Percentiles rank a stretch among this genome's conserved stretches.
Evolutionary conservation across 805 yeast genomes (phyloP).

Genomic region (Grigorovia humatica): DNA sequence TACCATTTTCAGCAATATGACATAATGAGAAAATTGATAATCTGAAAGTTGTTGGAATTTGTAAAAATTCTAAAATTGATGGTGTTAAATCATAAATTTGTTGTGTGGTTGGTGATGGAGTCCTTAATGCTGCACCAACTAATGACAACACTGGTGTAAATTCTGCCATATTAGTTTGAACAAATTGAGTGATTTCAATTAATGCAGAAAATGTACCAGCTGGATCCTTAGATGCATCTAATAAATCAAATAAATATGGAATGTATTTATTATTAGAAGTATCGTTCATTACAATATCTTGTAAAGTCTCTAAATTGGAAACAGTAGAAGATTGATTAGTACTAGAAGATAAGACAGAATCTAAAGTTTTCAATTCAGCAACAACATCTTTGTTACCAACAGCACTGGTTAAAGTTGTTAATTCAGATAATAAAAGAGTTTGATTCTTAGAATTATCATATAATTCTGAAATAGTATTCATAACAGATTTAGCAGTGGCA

Average conservation of each 20-base stretch:
- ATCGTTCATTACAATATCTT: conserved; percentile 8
- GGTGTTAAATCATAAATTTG: conserved; percentile 19
- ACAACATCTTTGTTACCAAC: conserved; percentile 5
- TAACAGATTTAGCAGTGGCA: conserved; percentile 14
- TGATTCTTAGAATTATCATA: conserved; percentile 11
- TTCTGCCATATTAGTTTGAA: conserved; percentile 11
- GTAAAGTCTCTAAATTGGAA: conserved; percentile 11
- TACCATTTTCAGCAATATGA: conserved; percentile 14
- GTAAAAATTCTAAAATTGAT: conserved; percentile 16
- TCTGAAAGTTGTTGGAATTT: conserved; percentile 21
- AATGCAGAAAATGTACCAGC: conserved; percentile 17
- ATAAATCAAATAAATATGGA: conserved; percentile 16
- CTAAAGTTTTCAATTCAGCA: conserved; percentile 16
- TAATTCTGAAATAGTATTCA: conserved; percentile 13
- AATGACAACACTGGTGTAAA: conserved; percentile 16
- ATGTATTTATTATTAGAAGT: conserved; percentile 11
- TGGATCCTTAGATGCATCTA: conserved; percentile 18
- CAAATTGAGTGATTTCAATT: conserved; percentile 17
- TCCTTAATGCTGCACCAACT: conserved; percentile 10
- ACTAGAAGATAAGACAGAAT: conserved; percentile 14
- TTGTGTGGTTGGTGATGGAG: conserved; percentile 12
- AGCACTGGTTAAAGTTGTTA: conserved; percentile 14
- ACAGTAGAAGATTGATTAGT: conserved; percentile 16
- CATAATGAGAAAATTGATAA: conserved; percentile 26
- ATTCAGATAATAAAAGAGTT: conserved; percentile 10